Evolutionary conservation across 2,329 filamentous ascomycete genomes (phyloP), one percentile per base, ranked within the genome.

Genomic region (Boeremia exigua): DNA sequence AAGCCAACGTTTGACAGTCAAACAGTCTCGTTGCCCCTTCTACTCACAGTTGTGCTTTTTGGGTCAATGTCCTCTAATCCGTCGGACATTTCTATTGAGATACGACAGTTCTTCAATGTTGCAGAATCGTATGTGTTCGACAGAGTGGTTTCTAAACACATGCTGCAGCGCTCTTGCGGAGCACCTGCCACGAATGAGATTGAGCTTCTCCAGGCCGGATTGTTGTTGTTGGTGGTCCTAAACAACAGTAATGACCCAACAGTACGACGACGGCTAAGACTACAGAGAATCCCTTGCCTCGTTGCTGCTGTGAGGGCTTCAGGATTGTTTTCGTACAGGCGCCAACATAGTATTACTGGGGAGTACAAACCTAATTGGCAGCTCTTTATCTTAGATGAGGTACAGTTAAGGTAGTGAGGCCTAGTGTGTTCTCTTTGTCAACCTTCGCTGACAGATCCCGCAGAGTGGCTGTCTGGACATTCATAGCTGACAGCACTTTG

Each of bases 121-220:
- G 48, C 39, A 6, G 48, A 52, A 30, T 12, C 48, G 4, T 44
- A 45, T 38, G 39, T 52, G 11, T 52, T 52, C 27, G 19, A 52
- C 32, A 1, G 9, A 32, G 4, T 38, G 19, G 12, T 30, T 11
- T 52, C 40, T 4, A 45, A 28, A 6, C 30, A 37, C 4, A 32
- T 27, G 47, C 47, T 42, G 29, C 47, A 42, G 33, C 4, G 33
- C 14, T 15, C 33, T 10, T 4, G 8, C 12, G 34, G 6, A 42
- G 37, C 15, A 34, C 27, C 19, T 15, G 34, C 12, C 11, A 44
- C 2, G 12, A 12, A 38, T 3, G 39, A 51, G 27, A 9, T 52
- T 30, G 38, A 56, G 19, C 34, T 42, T 14, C 30, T 56, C 12
- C 54, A 56, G 25, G 54, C 54, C 10, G 54, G 39, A 12, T 19